phyloP scores from a whole-genome alignment of 2,329 filamentous ascomycete genomes.

The Rutstroemia sp. region DNA sequence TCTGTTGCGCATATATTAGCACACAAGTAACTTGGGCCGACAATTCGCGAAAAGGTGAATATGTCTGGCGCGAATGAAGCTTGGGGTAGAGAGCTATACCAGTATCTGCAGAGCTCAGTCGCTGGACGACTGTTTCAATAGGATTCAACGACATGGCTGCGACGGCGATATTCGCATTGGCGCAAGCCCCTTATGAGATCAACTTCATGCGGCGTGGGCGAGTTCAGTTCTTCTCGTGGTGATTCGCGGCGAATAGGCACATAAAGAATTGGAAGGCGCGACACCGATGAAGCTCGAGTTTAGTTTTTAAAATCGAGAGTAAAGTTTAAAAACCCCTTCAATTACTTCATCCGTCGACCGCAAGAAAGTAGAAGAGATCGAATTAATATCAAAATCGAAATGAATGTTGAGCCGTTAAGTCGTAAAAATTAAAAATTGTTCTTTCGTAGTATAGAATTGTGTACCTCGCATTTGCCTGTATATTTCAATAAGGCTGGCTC shows the following conservation, averaged over 20 bases:
- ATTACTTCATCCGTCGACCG: too few relatives aligned
- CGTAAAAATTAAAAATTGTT: too few relatives aligned
- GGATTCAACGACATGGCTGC: conserved; percentile 53
- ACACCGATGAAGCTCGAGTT: too few relatives aligned
- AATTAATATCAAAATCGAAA: too few relatives aligned
- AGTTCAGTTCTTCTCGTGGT: neutral
- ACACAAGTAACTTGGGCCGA: neutral
- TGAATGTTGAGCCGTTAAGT: too few relatives aligned
- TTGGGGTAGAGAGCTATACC: conserved; percentile 15
- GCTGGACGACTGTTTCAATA: conserved; percentile 56
- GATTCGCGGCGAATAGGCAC: neutral
- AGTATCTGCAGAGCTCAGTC: conserved; percentile 38
- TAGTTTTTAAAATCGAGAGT: too few relatives aligned
- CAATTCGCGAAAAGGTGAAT: neutral
- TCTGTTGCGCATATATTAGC: conserved; percentile 45
- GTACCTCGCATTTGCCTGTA: too few relatives aligned
- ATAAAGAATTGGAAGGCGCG: too few relatives aligned
- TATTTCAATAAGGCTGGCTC: too few relatives aligned
- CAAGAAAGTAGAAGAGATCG: too few relatives aligned
- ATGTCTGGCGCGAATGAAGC: neutral
- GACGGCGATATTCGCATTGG: conserved; percentile 30
- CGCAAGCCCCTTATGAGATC: conserved; percentile 18
- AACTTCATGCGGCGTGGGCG: conserved; percentile 8
- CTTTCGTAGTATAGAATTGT: too few relatives aligned
- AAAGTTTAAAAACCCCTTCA: too few relatives aligned